Evolutionary conservation across 78 protist genomes (phyloP).

Genomic region (Dictyostelium discoideum): dicty_2.7 NC_007090.3:1842001-1842500

Average conservation of each 20-base stretch:
- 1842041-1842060: neutral
- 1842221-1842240: neutral
- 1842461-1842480: conserved; percentile 80
- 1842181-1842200: conserved; percentile 32
- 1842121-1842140: conserved; percentile 50
- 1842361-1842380: conserved; percentile 79
- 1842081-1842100: conserved; percentile 69
- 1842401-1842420: conserved; percentile 85
- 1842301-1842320: conserved; percentile 78
- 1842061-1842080: conserved; percentile 51
- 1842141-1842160: conserved; percentile 22
- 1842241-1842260: neutral
- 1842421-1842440: conserved; percentile 69
- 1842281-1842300: conserved; percentile 12
- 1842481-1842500: conserved; percentile 47
- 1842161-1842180: conserved; percentile 26
- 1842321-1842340: conserved; percentile 78
- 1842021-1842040: neutral
- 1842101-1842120: conserved; percentile 38
- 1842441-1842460: conserved; percentile 88
- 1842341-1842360: conserved; percentile 72
- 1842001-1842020: neutral
- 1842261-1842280: neutral
- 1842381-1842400: conserved; percentile 60
- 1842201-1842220: neutral